Base-by-base conservation (phyloP, 495 filamentous ascomycete species). In the Hypoxylon trugodes region DNA sequence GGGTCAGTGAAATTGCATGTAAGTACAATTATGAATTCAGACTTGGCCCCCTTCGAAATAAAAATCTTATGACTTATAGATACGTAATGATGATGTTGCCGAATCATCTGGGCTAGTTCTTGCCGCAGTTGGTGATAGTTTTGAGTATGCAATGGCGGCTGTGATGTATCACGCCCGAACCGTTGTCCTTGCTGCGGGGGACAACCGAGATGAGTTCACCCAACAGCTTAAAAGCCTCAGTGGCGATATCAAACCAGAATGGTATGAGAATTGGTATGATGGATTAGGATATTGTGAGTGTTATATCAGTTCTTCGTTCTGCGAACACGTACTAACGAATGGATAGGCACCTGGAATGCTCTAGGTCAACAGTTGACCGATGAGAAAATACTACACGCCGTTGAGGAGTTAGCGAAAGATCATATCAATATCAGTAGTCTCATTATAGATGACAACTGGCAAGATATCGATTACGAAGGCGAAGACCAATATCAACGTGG, bases 371-470 rank as follows among this genome's bases (percentile, higher is more conserved):
- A 87, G 8, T 75, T 98, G 35, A 91, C 87, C 0, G 92, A 94
- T 61, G 80, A 91, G 3, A 95, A 90, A 65, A 85, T 98, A 18
- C 69, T 92, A 18, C 71, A 84, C 24, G 92, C 93, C 9, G 77
- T 98, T 7, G 84, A 90, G 59, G 77, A 81, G 0, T 77, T 98
- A 40, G 84, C 89, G 25, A 75, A 86, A 15, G 82, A 90, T 47
- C 86, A 86, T 1, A 90, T 98, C 64, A 85, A 87, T 8, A 83
- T 97, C 35, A 86, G 86, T 2, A 92, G 86, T 59, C 76, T 98
- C 1, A 96, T 97, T 55, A 95, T 97, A 50, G 94, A 98, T 65
- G 95, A 98, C 70, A 96, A 96, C 67, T 98, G 95, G 95, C 95
- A 98, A 74, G 83, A 88, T 15, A 79, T 96, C 24, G 82, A 86